Base-by-base conservation (phyloP, 306 rosid genomes). In the Casuarina glauca region DNA sequence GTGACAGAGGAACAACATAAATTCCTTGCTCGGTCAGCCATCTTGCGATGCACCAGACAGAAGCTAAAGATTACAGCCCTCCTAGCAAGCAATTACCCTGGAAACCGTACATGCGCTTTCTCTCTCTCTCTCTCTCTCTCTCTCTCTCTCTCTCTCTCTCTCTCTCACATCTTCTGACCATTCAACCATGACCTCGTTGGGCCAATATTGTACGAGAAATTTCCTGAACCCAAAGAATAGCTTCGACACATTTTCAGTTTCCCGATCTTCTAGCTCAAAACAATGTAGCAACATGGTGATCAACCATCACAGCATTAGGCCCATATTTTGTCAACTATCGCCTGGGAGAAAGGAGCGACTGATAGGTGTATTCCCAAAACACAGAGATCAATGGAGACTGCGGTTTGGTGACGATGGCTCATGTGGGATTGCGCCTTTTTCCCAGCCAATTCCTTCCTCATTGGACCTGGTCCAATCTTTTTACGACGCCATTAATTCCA, bases 351-450 rank as follows among this genome's bases (percentile, higher is more conserved):
- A 70, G 45, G 52, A 61, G 19, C n/a, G 15, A 10, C 4, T 43
- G 16, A 49, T 19, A 39, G 64, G 42, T 7, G 8, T 46, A 9
- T 9, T 57, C 35, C 74, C 53, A 54, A 26, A 68, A 0, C 36
- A 60, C n/a, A 32, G 52, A 57, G 84, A 70, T 57, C 80, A 76
- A 38, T 86, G 94, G 88, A 79, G 84, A 78, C 52, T 83, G 15
- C 7, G 76, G 35, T 57, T 69, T 35, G 81, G 60, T 64, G 79
- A 81, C 4, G 83, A 83, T 19, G 89, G 85, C 54, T 84, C 87
- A 20, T 73, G 86, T 10, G 85, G 80, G n/a, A 54, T 82, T 12
- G 53, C 75, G 4, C 80, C 87, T 20, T 57, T 68, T 15, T 69
- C 75, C 6, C 4, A 68, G 5, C 61, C 78, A 57, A 60, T 41